Evolutionary conservation across 495 filamentous ascomycete species (phyloP), one percentile per base, ranked within the genome.

Genomic region (Aspergillus diversus): DNA sequence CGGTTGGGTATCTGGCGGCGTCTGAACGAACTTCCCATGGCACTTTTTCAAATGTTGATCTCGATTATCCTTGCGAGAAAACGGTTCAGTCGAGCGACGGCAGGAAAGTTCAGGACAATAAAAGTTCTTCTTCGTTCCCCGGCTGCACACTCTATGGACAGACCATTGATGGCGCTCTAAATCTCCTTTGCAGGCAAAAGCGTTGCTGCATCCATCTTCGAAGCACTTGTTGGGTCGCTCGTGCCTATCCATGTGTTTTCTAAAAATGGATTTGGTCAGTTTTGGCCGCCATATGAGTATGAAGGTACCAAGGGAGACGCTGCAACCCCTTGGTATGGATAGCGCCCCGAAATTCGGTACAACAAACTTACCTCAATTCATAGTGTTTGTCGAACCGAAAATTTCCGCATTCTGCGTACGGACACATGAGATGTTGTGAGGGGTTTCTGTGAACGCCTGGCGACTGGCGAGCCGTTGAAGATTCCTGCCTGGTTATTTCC

Each of bases 211-310:
- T n/a, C 9, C 16, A 17, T 31, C 16, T n/a, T 21, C 15, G 7
- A 17, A 21, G 16, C 47, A 50, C 16, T 27, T 27, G n/a, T 50
- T 9, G 7, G 47, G 47, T n/a, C 47, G 16, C 5, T 50, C 47
- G 21, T 50, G 47, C 21, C 16, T 17, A 17, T 50, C 47, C 47
- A 50, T 50, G 21, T 50, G 47, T 50, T 50, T 50, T 27, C 47
- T 50, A 43, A 12, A 43, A 43, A 27, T 27, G 21, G 21, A 43
- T 43, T 2, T 12, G 8, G 8, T 43, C 39, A 43, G 39, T 27
- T 27, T 43, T 13, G n/a, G 8, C 8, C 39, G 11, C 0, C 39
- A 43, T 27, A 27, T 27, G 21, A 27, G 21, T 27, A 27, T 27
- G 5, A 43, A 43, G 39, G 8, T 4, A 39, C 1, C 37, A 3